Evolutionary conservation across 805 yeast species (phyloP), one percentile per base, ranked within the genome.

Genomic region (Wickerhamomyces rabaulensis): DNA sequence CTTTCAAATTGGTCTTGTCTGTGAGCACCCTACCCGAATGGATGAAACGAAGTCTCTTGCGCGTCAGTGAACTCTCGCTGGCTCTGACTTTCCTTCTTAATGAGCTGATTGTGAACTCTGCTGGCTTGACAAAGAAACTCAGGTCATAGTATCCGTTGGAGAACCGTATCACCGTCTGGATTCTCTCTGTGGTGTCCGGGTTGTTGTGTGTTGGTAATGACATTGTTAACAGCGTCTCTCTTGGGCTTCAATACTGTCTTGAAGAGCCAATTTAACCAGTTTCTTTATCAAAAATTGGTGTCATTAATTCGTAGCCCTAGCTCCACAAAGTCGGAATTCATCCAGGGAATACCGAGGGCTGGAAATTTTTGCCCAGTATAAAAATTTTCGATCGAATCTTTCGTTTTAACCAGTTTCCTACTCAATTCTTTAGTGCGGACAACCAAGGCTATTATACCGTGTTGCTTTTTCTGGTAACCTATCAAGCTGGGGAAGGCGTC

Each of bases 381-480:
- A 40, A 48, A 20, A 10, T 7, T 10, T 21, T 40, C 33, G 8
- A 40, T 43, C 26, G 26, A 13, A 4, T 29, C 21, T 22, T 26
- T n/a, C 2, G 29, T n/a, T 20, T 38, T 40, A 35, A 39, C 40
- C 29, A 17, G 10, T 21, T 33, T 33, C 3, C 4, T 16, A 16
- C 52, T 50, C 46, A 27, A 15, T 46, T 57, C 58, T 52, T 52
- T 42, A 53, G 87, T 82, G 87, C 84, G 87, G 84, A 78, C 75
- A 79, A 77, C 87, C 82, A 76, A 79, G 81, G 78, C 82, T 76
- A 60, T 73, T 74, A 67, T 66, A 67, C 82, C 87, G 87, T 81
- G 87, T 81, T 81, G 86, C 84, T 78, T 78, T 66, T 58, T 55
- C 58, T 46, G 46, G 49, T 52, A 50, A 49, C 40, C 44, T 46